A percentile compares a stretch with the other conserved stretches of the same genome.
These are phyloP conservation scores for Anthostomella pinea DNA, from an alignment of 2,329 filamentous ascomycete genomes.

Conservation along the genomic window DNA sequence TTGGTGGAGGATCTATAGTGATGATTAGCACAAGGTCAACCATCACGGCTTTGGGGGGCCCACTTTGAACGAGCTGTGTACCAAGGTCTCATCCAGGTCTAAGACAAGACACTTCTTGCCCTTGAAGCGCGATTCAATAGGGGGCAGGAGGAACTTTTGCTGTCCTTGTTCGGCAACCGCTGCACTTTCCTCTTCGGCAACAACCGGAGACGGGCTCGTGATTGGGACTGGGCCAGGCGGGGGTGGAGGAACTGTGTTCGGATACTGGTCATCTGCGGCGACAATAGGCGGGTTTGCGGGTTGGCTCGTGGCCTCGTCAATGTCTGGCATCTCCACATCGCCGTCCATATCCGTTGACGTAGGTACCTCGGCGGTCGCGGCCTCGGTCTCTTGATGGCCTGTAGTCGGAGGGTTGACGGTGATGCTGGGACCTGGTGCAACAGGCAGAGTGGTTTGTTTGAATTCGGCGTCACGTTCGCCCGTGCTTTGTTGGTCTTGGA, in stretches of 20 bases:
- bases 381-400: conserved; percentile 34
- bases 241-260: conserved; percentile 44
- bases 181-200: conserved; percentile 38
- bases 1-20: conserved; percentile 83
- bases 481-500: conserved; percentile 44
- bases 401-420: conserved; percentile 39
- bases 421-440: conserved; percentile 37
- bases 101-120: conserved; percentile 93
- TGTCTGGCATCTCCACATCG: conserved; percentile 67
- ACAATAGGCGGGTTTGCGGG: conserved; percentile 37
- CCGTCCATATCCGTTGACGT: conserved; percentile 50
- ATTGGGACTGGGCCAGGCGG: conserved; percentile 44
- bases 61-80: conserved; percentile 99
- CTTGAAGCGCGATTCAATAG: conserved; percentile 73
- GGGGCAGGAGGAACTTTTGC: conserved; percentile 75
- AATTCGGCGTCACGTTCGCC: conserved; percentile 43
- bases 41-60: conserved; percentile 17
- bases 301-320: conserved; percentile 47
- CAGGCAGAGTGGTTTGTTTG: conserved; percentile 42
- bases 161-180: conserved; percentile 45
- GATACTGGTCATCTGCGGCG: conserved; percentile 36
- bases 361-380: conserved; percentile 31
- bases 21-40: conserved; percentile 3
- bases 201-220: conserved; percentile 26
- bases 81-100: conserved; percentile 92